phyloP scores from a whole-genome alignment of 78 protist species.

The Cyanophora paradoxa region DNA sequence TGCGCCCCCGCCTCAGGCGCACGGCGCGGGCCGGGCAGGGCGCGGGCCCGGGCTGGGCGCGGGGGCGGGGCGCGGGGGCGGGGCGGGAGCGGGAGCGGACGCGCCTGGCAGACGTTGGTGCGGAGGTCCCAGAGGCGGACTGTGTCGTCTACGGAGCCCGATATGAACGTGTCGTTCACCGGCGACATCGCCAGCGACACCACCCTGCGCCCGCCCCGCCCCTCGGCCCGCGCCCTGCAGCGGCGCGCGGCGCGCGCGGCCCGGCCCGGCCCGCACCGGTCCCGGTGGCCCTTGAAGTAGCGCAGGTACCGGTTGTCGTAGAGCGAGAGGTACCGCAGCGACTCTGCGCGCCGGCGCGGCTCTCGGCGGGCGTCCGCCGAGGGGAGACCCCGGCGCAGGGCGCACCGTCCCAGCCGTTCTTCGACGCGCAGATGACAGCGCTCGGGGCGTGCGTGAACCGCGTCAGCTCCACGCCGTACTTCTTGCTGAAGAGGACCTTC shows the following conservation, averaged over 20 bases:
- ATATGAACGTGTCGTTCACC: slow-evolving; percentile 49
- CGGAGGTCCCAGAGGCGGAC: slow-evolving; percentile 70
- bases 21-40: background rate
- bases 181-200: slow-evolving; percentile 59
- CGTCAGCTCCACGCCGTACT: slow-evolving; percentile 58
- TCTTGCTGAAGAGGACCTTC: slow-evolving; percentile 43
- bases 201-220: slow-evolving; percentile 20
- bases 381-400: background rate
- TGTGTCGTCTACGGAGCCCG: slow-evolving; percentile 54
- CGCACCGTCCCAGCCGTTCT: slow-evolving; percentile 58
- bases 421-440: slow-evolving; percentile 61
- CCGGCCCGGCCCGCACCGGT: slow-evolving; percentile 18
- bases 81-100: background rate
- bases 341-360: slow-evolving; percentile 19
- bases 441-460: slow-evolving; percentile 49
- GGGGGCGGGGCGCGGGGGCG: background rate
- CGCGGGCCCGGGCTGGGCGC: background rate
- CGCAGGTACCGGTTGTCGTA: slow-evolving; percentile 67
- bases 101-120: slow-evolving; percentile 50
- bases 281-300: slow-evolving; percentile 74
- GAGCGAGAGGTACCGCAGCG: slow-evolving; percentile 61
- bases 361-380: background rate
- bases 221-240: background rate
- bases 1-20: background rate
- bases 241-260: background rate